Base-by-base conservation (phyloP, 192 early-diverging fungal species). In the Dissophora ornata region DNA sequence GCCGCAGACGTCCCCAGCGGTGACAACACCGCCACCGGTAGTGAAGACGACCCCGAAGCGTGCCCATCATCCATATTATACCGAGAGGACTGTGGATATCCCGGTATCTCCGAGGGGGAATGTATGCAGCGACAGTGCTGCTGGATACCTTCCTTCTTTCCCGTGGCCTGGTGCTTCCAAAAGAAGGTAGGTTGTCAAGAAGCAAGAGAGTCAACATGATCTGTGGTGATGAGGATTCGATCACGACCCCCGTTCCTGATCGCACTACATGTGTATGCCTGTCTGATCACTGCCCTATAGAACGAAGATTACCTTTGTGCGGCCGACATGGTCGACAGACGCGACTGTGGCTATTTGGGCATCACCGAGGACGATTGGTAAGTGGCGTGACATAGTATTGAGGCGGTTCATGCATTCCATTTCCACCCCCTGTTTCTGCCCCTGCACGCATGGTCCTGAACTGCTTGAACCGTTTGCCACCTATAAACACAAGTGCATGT, bases 111-210 rank as follows among this genome's bases (percentile, higher is more conserved):
- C 16, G 42, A 77, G 32, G 64, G 67, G 1, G 51, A 21, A 0
- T 77, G 73, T 38, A 36, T 15, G 9, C 64, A 77, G 46, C 64
- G 73, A 2, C 73, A 77, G 11, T 77, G 73, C 34, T 77, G 73
- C 38, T 77, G 73, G 73, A 24, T 49, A 2, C 64, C 64, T 21
- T 45, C 50, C 11, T 29, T 56, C 18, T 58, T 52, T 6, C 73
- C 73, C 11, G 47, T 77, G 29, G 64, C 71, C 9, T 77, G 71
- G 71, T 77, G 71, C 40, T 77, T 77, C 50, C 56, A 77, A 25
- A 66, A 67, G 58, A 77, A 77, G 64, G 71, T 67, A 66, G 12
- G 13, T 36, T 7, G 32, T 16, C 7, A 3, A 7, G 28, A 22
- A 11, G 2, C 42, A 32, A 16, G 36, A 5, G 7, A 9, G 5